Evolutionary conservation across 345 rosid genomes (phyloP).

Genomic region (Isatis tinctoria): DNA sequence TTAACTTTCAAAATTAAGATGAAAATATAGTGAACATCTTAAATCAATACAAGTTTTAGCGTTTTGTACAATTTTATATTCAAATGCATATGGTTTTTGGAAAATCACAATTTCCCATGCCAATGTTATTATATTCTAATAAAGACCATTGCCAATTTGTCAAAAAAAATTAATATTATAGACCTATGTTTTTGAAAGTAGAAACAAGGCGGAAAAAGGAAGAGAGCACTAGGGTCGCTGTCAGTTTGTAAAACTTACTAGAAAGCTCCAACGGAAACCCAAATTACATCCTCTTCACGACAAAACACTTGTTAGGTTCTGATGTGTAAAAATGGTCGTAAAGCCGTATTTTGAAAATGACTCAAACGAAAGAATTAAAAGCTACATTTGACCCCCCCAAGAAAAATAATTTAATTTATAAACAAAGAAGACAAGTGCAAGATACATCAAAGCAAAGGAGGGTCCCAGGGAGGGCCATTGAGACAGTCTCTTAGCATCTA

Average conservation of each 20-base stretch:
- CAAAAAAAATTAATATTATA: no score
- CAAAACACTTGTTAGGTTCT: no score
- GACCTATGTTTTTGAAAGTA: conserved; percentile 10
- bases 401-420: background rate
- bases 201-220: conserved; percentile 12
- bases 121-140: background rate
- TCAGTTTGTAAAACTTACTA: conserved; percentile 16
- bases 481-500: conserved; percentile 24
- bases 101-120: background rate
- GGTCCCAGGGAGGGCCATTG: background rate
- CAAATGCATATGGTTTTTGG: background rate
- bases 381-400: background rate
- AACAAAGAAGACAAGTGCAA: conserved; percentile 9
- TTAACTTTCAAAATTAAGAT: background rate
- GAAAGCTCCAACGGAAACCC: conserved; percentile 25
- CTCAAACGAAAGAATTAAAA: background rate
- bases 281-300: conserved; percentile 21
- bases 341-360: conserved; percentile 21
- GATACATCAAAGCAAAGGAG: conserved; percentile 3
- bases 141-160: background rate
- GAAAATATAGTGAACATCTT: background rate
- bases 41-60: no score
- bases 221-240: conserved; percentile 25
- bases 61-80: background rate
- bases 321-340: conserved; percentile 35